A percentile compares a stretch with the other conserved stretches of the same genome.
phyloP scores from a whole-genome alignment of 2,329 filamentous ascomycete species.

The Fusarium brevicatenulatum region DNA sequence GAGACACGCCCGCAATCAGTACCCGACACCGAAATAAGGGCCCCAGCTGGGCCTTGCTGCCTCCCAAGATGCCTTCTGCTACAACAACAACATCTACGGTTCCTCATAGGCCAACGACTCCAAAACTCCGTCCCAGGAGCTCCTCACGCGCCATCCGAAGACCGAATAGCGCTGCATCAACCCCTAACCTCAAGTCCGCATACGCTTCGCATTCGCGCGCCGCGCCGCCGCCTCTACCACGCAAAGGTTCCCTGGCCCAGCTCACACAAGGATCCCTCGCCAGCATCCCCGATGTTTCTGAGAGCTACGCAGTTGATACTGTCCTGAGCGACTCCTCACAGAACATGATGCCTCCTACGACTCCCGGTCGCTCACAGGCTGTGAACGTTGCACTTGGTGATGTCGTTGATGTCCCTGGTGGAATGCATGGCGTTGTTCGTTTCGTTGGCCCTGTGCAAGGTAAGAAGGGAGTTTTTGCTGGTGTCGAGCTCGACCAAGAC shows the following conservation, averaged over 20 bases:
- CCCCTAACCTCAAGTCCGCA: conserved; percentile 66
- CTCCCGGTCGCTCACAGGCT: conserved; percentile 61
- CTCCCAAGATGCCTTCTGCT: conserved; percentile 44
- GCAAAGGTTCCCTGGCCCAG: conserved; percentile 77
- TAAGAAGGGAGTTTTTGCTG: conserved; percentile 91
- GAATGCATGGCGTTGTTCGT: conserved; percentile 89
- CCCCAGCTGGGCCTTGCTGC: conserved; percentile 36
- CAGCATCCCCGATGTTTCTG: conserved; percentile 72
- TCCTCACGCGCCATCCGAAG: conserved; percentile 56
- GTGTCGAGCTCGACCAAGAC: conserved; percentile 86
- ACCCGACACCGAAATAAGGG: conserved; percentile 39
- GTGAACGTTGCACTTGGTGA: conserved; percentile 79
- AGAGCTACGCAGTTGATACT: conserved; percentile 69
- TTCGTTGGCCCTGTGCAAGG: conserved; percentile 89
- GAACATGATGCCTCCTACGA: conserved; percentile 64
- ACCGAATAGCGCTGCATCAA: conserved; percentile 62
- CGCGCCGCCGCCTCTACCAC: conserved; percentile 62
- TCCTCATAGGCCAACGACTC: conserved; percentile 27
- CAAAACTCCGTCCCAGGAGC: conserved; percentile 35
- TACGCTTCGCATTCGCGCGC: conserved; percentile 62
- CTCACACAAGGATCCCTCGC: conserved; percentile 72
- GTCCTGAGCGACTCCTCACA: conserved; percentile 53
- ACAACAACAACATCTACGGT: conserved; percentile 39
- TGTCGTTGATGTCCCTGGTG: conserved; percentile 88
- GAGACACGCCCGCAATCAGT: conserved; percentile 41